Conservation (phyloP, 305 asterid genomes). For the Fraxinus paxiana region DNA sequence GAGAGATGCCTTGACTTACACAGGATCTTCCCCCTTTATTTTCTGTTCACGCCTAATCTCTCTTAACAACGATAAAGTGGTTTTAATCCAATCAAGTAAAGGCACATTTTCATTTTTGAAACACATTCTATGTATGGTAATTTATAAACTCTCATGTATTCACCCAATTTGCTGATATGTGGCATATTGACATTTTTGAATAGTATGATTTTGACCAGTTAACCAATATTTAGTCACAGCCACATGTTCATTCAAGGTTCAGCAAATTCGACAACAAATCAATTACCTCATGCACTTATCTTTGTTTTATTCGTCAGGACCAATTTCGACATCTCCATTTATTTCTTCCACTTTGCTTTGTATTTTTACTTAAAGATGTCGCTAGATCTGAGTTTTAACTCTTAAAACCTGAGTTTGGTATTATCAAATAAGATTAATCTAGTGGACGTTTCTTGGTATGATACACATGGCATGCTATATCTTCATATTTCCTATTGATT, state of each 20-base stretch:
- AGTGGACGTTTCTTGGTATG: background rate
- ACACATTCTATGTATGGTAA: background rate
- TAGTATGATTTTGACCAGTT: conserved; percentile 6
- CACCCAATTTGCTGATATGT: conserved; percentile 4
- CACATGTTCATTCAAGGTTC: background rate
- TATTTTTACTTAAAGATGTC: background rate
- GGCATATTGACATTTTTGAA: background rate
- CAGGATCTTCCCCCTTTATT: conserved; percentile 14
- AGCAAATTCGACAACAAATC: background rate
- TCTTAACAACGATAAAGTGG: background rate
- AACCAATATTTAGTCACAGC: background rate
- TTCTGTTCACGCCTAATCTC: conserved; percentile 1
- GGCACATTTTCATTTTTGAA: background rate
- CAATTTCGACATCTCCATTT: background rate
- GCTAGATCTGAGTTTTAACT: background rate
- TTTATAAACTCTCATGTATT: background rate
- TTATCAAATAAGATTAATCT: background rate
- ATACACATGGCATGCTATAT: background rate
- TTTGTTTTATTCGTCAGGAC: background rate
- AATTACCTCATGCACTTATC: background rate
- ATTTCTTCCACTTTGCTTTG: background rate
- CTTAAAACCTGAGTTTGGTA: background rate
- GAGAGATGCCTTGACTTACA: conserved; percentile 27
- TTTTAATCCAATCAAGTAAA: background rate
- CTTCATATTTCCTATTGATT: background rate